Evolutionary conservation across 306 rosid genomes (phyloP).

Genomic region (Lathyrus aphaca): DNA sequence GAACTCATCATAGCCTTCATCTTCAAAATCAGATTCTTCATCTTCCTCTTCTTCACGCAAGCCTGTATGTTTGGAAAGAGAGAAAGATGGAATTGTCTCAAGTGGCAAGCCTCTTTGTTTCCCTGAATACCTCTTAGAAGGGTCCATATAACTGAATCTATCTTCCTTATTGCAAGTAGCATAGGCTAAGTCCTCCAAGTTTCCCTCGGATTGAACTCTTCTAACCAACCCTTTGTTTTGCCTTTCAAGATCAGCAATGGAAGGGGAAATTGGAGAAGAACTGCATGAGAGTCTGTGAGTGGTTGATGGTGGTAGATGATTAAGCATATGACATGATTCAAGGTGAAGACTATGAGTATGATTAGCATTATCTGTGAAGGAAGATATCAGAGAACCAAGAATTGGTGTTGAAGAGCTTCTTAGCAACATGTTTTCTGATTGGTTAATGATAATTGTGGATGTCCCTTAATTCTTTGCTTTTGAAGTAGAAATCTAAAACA

Average conservation of each 20-base stretch:
- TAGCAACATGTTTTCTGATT: conserved; percentile 59
- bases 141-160: conserved; percentile 17
- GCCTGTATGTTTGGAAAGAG: conserved; percentile 37
- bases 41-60: conserved; percentile 51
- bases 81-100: conserved; percentile 66
- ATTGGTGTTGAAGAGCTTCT: conserved; percentile 90
- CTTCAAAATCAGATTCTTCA: conserved; percentile 49
- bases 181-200: conserved; percentile 60
- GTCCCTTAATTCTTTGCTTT: conserved; percentile 12
- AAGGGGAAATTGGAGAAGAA: conserved; percentile 80
- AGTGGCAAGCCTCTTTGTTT: conserved; percentile 45
- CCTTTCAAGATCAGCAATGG: conserved; percentile 51
- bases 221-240: conserved; percentile 50
- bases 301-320: conserved; percentile 49
- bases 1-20: conserved; percentile 27
- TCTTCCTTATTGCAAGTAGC: conserved; percentile 51
- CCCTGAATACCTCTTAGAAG: conserved; percentile 32
- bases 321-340: conserved; percentile 42
- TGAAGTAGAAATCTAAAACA: neutral
- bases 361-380: conserved; percentile 59
- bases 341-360: conserved; percentile 33
- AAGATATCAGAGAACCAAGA: conserved; percentile 70
- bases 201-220: conserved; percentile 86
- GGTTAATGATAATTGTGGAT: conserved; percentile 5
- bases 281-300: conserved; percentile 48